Base-by-base conservation (phyloP, 371 early-diverging fungal species). In the Apophysomyces trapeziformis region DNA sequence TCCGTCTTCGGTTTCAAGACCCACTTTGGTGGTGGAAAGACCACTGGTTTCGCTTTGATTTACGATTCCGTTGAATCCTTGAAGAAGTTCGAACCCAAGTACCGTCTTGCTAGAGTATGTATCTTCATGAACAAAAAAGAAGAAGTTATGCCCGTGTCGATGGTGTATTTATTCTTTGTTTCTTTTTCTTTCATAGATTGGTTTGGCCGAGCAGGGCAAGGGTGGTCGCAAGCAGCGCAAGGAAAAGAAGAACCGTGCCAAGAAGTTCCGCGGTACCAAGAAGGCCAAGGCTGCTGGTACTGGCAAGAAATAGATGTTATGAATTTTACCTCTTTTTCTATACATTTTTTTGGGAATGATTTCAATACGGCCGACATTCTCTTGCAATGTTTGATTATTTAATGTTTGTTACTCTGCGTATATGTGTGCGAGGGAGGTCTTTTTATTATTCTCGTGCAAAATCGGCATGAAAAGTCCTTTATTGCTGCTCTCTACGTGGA, bases 51-150 rank as follows among this genome's bases (percentile, higher is more conserved):
- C 77, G 98, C 93, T 66, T 86, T 98, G 75, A 92, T 99, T 88
- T 99, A 99, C 92, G 99, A 99, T 86, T 86, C 89, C 68, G 77
- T 96, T 75, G 98, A 97, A 68, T 84, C 96, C 62, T 92, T 93
- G 78, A 96, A 96, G 94, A 96, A 96, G 91, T 95, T 98, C 79
- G 99, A 99, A 87, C 99, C 99, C 84, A 98, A 95, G 89, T 93
- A 92, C 92, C 91, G 98, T 74, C 90, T 96, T 67, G 91, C 90
- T 65, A 86, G 95, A 68, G 85, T 87, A 83, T 46, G 83, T 82
- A 66, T 66, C 57, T n/a, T 38, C 9, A 21, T 18, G 21, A 9
- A 9, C 2, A 5, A 18, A n/a, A 21, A 21, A n/a, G 2, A 6
- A 13, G 9, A 45, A 6, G 16, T 7, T 50, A 21, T 50, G 18